phyloP scores from a whole-genome alignment of 2,329 filamentous ascomycete genomes.

The Davidsoniella neocaledoniae region DNA sequence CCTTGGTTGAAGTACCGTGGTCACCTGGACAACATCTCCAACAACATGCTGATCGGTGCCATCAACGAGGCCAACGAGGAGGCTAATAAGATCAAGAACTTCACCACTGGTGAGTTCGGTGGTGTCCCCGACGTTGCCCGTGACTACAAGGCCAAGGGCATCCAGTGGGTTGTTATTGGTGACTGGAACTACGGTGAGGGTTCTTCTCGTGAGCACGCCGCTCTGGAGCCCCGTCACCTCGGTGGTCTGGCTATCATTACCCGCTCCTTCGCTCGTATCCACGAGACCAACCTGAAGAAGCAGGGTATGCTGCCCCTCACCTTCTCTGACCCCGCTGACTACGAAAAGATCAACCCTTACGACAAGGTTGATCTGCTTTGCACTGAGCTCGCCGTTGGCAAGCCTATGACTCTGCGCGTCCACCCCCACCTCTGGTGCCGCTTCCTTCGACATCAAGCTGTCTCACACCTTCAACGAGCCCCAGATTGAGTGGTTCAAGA shows the following conservation, averaged over 20 bases:
- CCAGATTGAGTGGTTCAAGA: slow-evolving; percentile 98
- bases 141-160: slow-evolving; percentile 95
- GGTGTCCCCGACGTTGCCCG: slow-evolving; percentile 86
- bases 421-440: slow-evolving; percentile 72
- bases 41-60: slow-evolving; percentile 98
- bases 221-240: slow-evolving; percentile 91
- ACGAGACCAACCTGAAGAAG: slow-evolving; percentile 99
- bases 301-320: slow-evolving; percentile 99
- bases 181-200: slow-evolving; percentile 99
- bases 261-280: slow-evolving; percentile 92
- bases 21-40: slow-evolving; percentile 97
- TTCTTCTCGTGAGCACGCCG: slow-evolving; percentile 92
- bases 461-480: slow-evolving; percentile 95
- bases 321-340: slow-evolving; percentile 86
- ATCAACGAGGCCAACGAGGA: slow-evolving; percentile 92
- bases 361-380: slow-evolving; percentile 80
- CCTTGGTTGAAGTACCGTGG: slow-evolving; percentile 98
- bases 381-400: slow-evolving; percentile 80
- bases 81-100: slow-evolving; percentile 95
- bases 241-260: slow-evolving; percentile 95
- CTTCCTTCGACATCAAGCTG: slow-evolving; percentile 66
- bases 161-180: slow-evolving; percentile 93
- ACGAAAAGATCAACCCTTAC: slow-evolving; percentile 87
- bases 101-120: slow-evolving; percentile 65
- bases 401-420: slow-evolving; percentile 81